Evolutionary conservation across 257 asterid species (phyloP).

Genomic region (Solanum chiquidenum): DNA sequence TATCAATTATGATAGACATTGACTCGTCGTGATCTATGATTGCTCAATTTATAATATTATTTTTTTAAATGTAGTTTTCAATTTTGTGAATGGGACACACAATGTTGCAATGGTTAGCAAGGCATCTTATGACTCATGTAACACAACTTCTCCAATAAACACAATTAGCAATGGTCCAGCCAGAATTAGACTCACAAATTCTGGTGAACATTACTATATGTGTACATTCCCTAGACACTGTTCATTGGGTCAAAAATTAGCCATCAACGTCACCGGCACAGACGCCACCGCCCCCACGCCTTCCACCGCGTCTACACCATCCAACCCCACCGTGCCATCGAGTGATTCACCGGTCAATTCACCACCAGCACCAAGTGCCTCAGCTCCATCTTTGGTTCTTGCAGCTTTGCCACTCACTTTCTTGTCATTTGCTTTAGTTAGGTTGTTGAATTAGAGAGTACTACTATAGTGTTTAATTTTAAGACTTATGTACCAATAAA

Average conservation of each 20-base stretch:
- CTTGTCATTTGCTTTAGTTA: constrained; percentile 48
- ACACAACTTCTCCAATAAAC: constrained; percentile 14
- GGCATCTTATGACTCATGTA: constrained; percentile 51
- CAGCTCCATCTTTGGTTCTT: constrained; percentile 38
- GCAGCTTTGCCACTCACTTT: constrained; percentile 47
- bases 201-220: constrained; percentile 62
- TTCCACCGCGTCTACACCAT: constrained; percentile 14
- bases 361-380: constrained; percentile 21
- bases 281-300: constrained; percentile 13
- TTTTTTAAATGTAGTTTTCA: neutral
- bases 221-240: constrained; percentile 58
- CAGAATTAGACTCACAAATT: constrained; percentile 33
- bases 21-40: neutral
- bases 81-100: constrained; percentile 25
- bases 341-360: neutral
- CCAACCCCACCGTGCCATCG: constrained; percentile 6
- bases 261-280: constrained; percentile 48
- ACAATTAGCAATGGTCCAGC: constrained; percentile 42
- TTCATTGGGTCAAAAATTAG: constrained; percentile 45
- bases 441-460: constrained; percentile 18
- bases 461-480: neutral
- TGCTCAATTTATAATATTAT: neutral
- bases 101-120: constrained; percentile 32
- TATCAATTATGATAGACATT: neutral
- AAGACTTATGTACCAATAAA: neutral